Percentiles rank a stretch among this genome's conserved stretches.
These are phyloP conservation scores for Vachellia collinsii DNA, from an alignment of 306 rosid species.

Conservation along the genomic window DNA sequence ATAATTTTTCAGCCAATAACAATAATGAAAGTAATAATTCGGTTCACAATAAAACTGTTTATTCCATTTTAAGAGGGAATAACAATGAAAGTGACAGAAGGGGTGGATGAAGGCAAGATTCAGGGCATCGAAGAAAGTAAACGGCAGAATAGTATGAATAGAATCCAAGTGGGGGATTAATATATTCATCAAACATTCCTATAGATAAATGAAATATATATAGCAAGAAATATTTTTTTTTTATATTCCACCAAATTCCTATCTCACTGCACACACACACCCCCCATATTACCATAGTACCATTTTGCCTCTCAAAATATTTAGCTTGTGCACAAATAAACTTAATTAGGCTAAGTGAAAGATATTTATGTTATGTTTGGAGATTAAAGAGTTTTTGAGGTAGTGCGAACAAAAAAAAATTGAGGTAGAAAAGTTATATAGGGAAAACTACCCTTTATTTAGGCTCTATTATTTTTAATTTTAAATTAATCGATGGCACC, in stretches of 20 bases:
- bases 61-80: not conserved
- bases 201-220: not conserved
- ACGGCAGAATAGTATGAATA: not conserved
- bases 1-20: too few relatives aligned
- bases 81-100: not conserved
- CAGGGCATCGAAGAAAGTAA: not conserved
- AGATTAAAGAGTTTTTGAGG: not conserved
- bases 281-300: too few relatives aligned
- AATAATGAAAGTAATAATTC: too few relatives aligned
- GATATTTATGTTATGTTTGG: not conserved
- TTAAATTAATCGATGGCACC: too few relatives aligned
- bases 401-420: too few relatives aligned
- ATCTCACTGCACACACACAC: not conserved
- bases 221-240: not conserved
- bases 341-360: not conserved
- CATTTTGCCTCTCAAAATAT: not conserved
- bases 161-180: not conserved
- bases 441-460: too few relatives aligned
- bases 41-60: too few relatives aligned
- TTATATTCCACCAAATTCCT: not conserved
- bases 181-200: too few relatives aligned
- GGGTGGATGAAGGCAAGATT: not conserved
- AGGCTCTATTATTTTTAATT: not conserved
- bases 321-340: not conserved
- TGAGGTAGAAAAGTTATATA: too few relatives aligned